phyloP scores from a whole-genome alignment of 2,329 filamentous ascomycete genomes.

The Aspergillus novofumigatus region DNA sequence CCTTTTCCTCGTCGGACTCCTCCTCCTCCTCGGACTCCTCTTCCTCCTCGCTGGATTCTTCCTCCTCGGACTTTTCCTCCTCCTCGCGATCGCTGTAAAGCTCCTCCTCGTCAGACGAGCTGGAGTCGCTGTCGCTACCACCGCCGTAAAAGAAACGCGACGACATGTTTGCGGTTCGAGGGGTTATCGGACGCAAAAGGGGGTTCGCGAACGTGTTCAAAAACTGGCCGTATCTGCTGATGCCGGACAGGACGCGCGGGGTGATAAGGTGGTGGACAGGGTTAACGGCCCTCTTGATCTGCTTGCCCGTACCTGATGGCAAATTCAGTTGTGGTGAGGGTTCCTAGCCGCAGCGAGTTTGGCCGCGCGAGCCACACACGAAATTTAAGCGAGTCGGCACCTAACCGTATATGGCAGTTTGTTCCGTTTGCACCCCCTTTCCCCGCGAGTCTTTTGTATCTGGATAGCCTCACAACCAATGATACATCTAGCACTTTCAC shows the following conservation, averaged over 20 bases:
- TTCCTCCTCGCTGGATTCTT: slow-evolving; percentile 52
- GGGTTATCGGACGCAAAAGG: slow-evolving; percentile 12
- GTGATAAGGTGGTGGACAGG: slow-evolving; percentile 10
- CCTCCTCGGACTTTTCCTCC: slow-evolving; percentile 54
- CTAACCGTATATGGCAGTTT: slow-evolving; percentile 32
- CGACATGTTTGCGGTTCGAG: slow-evolving; percentile 64
- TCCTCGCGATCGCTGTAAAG: slow-evolving; percentile 79
- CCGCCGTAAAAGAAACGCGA: slow-evolving; percentile 96
- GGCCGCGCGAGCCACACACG: slow-evolving; percentile 35
- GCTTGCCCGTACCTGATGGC: slow-evolving; percentile 16
- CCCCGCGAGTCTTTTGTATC: slow-evolving; percentile 2
- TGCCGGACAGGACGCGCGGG: not conserved
- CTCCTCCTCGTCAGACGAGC: slow-evolving; percentile 90
- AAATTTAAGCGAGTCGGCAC: slow-evolving; percentile 44
- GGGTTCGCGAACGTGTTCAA: slow-evolving; percentile 16
- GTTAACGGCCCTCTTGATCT: slow-evolving; percentile 9
- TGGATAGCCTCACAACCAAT: not conserved
- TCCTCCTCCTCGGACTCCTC: slow-evolving; percentile 57
- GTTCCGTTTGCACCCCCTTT: slow-evolving; percentile 2
- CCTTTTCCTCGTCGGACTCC: slow-evolving; percentile 48
- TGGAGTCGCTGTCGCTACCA: slow-evolving; percentile 93
- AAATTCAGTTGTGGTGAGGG: slow-evolving; percentile 25
- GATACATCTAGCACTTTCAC: not conserved
- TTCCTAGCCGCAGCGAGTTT: slow-evolving; percentile 24
- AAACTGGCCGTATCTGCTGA: slow-evolving; percentile 19